Evolutionary conservation across 805 yeast genomes (phyloP), one percentile per base, ranked within the genome.

Genomic region (Candida sakaeoensis): DNA sequence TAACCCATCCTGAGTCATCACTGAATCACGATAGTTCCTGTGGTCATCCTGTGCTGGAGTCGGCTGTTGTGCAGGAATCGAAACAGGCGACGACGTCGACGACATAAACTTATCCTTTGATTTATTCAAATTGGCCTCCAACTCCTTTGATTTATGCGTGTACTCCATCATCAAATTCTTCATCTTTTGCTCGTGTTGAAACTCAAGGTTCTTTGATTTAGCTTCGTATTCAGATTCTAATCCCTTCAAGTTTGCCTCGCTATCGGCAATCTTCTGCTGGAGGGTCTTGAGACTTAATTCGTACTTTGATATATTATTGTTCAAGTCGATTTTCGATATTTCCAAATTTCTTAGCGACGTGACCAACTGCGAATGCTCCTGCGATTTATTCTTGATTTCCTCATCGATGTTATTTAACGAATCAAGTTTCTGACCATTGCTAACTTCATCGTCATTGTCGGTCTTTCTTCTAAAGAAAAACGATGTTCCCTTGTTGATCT

Each of bases 401-500:
- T 41, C 28, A 13, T 26, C 39, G 27, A 33, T 22, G 33, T 39
- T 36, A 32, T 29, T 17, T 23, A 28, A 9, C 22, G 12, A 8
- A 17, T 21, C 25, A 7, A n/a, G 13, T 19, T 32, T 8, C 2
- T 8, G 7, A 3, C 29, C n/a, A 22, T 25, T 26, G 5, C 15
- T 25, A 7, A 17, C 15, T 21, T 32, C 10, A 4, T 8, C 12
- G 2, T 34, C n/a, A 22, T 26, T 23, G 3, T 15, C 25, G 17
- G 5, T 12, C 3, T 26, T 41, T 41, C 72, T 53, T 10, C 46
- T 43, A 44, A 65, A 67, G 39, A 66, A 65, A 2, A 59, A 45
- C 7, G 67, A 59, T 9, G 45, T 38, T 2, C 50, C 44, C 9
- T 50, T 51, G 35, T 79, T 80, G 43, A 75, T 61, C 43, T 68